These are phyloP conservation scores for Aspergillus floridensis DNA, from an alignment of 2,329 filamentous ascomycete genomes.

Conservation along the genomic window DNA sequence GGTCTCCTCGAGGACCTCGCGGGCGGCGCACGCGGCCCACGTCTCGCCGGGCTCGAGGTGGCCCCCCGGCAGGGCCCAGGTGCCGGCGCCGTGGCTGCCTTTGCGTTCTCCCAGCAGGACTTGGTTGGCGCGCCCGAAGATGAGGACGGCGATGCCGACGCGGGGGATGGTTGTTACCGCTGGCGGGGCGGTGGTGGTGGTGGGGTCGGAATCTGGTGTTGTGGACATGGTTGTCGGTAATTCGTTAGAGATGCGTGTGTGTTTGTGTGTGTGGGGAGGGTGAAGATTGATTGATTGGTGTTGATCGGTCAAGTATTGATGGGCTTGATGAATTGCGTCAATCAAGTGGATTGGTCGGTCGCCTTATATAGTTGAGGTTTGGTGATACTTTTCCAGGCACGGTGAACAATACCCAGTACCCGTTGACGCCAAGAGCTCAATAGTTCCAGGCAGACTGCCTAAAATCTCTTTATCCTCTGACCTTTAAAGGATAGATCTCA, in stretches of 20 bases:
- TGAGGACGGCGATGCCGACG: constrained; percentile 17
- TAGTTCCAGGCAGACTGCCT: neutral
- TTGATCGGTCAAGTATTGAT: too few species aligned
- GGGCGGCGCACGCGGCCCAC: constrained; percentile 59
- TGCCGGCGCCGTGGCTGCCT: constrained; percentile 31
- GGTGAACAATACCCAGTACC: too few species aligned
- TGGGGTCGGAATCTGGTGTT: neutral
- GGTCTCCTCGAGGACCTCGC: constrained; percentile 71
- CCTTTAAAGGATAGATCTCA: too few species aligned
- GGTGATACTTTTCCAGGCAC: too few species aligned
- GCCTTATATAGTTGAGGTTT: too few species aligned
- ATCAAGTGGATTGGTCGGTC: too few species aligned
- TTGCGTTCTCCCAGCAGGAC: constrained; percentile 17
- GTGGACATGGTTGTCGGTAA: too few species aligned
- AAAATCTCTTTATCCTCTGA: neutral
- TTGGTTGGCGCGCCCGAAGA: constrained; percentile 11
- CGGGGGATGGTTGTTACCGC: constrained; percentile 1
- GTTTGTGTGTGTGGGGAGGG: too few species aligned
- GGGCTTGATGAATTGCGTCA: too few species aligned
- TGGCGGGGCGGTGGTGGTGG: neutral
- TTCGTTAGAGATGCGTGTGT: too few species aligned
- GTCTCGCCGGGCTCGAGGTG: constrained; percentile 70
- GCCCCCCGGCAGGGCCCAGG: constrained; percentile 68
- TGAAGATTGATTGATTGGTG: too few species aligned
- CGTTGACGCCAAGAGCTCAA: too few species aligned